A percentile compares a stretch with the other conserved stretches of the same genome.
These are phyloP conservation scores for Cicer cuneatum DNA, from an alignment of 306 rosid species.

Conservation along the genomic window DNA sequence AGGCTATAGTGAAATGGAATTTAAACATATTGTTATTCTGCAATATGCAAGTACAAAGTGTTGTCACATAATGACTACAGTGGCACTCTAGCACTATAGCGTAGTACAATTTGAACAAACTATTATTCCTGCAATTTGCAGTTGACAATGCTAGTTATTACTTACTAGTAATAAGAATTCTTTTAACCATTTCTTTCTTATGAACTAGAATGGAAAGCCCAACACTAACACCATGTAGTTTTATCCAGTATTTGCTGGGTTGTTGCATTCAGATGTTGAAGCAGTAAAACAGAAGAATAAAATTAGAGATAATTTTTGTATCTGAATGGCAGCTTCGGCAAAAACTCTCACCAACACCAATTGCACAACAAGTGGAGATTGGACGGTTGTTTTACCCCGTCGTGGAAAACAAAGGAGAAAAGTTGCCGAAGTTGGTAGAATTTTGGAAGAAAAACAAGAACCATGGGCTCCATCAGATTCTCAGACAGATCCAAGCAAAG, in stretches of 20 bases:
- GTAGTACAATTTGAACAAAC: not conserved
- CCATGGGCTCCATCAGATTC: conserved; percentile 70
- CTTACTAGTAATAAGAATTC: not conserved
- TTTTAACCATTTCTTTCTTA: conserved; percentile 2
- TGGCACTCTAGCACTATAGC: not conserved
- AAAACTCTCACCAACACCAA: conserved; percentile 46
- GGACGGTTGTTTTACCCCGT: conserved; percentile 80
- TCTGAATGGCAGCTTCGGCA: conserved; percentile 66
- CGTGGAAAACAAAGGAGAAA: conserved; percentile 57
- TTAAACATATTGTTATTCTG: not conserved
- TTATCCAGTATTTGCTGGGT: conserved; percentile 31
- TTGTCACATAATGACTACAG: not conserved
- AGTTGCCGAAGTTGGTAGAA: conserved; percentile 26
- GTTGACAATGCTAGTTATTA: conserved; percentile 1
- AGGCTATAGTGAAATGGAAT: not conserved
- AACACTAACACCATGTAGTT: not conserved
- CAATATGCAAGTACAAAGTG: not conserved
- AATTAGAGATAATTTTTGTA: not conserved
- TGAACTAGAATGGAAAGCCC: conserved; percentile 3
- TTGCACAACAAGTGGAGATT: conserved; percentile 52
- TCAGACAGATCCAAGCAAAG: conserved; percentile 52
- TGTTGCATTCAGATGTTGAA: conserved; percentile 33
- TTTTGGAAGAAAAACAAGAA: conserved; percentile 51
- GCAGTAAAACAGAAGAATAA: conserved; percentile 15
- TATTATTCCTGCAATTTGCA: not conserved